Evolutionary conservation across 202 grass and related monocot genomes (phyloP).

Genomic region (Musa balbisiana): DNA sequence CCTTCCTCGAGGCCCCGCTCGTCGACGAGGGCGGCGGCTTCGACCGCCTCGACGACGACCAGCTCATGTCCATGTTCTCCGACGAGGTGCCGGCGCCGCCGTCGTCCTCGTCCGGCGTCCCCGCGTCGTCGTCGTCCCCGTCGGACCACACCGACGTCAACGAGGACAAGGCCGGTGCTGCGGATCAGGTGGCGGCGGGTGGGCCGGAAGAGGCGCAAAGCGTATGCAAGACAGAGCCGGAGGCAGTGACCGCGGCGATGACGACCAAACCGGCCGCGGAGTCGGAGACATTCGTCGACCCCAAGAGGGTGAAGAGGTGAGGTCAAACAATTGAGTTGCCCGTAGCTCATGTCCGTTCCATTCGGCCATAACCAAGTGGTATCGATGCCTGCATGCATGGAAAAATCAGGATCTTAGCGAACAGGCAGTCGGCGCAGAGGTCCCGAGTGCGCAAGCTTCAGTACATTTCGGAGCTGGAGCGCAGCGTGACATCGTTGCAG

Average conservation of each 20-base stretch:
- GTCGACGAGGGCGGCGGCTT: slow-evolving; percentile 48
- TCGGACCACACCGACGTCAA: slow-evolving; percentile 27
- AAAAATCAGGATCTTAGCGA: slow-evolving; percentile 44
- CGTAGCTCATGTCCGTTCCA: too few relatives aligned
- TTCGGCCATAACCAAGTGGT: too few relatives aligned
- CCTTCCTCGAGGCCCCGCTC: slow-evolving; percentile 58
- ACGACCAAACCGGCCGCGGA: not conserved
- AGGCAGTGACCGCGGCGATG: too few relatives aligned
- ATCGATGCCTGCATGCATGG: not conserved
- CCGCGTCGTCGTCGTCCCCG: not conserved
- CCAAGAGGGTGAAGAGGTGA: slow-evolving; percentile 16
- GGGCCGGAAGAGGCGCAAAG: slow-evolving; percentile 9
- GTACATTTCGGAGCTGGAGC: slow-evolving; percentile 74
- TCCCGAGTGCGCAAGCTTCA: slow-evolving; percentile 76
- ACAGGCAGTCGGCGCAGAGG: slow-evolving; percentile 64
- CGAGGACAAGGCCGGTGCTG: slow-evolving; percentile 40
- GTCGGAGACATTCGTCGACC: not conserved
- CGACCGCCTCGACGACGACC: slow-evolving; percentile 81
- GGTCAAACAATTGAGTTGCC: too few relatives aligned
- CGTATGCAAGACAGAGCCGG: not conserved
- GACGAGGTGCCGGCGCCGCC: slow-evolving; percentile 50
- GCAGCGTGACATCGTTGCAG: slow-evolving; percentile 63
- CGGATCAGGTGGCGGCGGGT: not conserved
- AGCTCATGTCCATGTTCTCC: slow-evolving; percentile 97
- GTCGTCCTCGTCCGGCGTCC: slow-evolving; percentile 14